phyloP scores from a whole-genome alignment of 345 rosid genomes.

The Brassica napus region DNA sequence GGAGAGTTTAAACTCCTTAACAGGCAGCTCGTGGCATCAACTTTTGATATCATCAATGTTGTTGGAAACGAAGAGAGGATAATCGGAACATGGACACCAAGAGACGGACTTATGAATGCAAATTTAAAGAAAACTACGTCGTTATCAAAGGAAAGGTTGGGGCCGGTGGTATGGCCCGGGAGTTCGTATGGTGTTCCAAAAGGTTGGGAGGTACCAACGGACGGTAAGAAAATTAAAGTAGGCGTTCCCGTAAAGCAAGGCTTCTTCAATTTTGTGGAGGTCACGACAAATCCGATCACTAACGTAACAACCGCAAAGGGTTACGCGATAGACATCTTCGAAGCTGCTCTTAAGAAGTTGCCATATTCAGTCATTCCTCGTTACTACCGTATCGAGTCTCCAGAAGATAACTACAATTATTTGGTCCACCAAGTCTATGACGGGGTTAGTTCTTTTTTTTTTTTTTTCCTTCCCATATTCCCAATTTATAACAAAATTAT shows the following conservation, averaged over 20 bases:
- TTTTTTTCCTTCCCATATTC: too few species aligned
- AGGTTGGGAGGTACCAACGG: conserved; percentile 43
- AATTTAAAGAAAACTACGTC: neutral
- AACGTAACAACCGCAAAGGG: conserved; percentile 25
- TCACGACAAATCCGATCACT: neutral
- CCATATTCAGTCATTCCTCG: conserved; percentile 36
- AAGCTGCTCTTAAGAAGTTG: conserved; percentile 6
- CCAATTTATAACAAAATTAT: too few species aligned
- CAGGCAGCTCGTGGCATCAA: neutral
- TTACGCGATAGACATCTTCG: conserved; percentile 39
- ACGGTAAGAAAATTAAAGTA: conserved; percentile 29
- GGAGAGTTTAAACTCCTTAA: neutral
- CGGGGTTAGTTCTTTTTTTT: conserved; percentile 40
- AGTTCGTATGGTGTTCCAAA: conserved; percentile 34
- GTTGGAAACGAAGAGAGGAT: conserved; percentile 22
- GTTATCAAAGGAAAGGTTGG: neutral
- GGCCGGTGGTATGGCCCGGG: conserved; percentile 50
- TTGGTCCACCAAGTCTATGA: conserved; percentile 39
- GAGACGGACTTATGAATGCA: conserved; percentile 17
- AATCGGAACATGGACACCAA: conserved; percentile 50
- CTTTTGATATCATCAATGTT: neutral
- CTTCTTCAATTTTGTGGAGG: conserved; percentile 36
- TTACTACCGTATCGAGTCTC: conserved; percentile 3
- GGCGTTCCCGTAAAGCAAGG: conserved; percentile 13
- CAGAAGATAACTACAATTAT: conserved; percentile 36